Conservation (phyloP, 129 eudicot genomes). For the Artemisia argyi region DNA sequence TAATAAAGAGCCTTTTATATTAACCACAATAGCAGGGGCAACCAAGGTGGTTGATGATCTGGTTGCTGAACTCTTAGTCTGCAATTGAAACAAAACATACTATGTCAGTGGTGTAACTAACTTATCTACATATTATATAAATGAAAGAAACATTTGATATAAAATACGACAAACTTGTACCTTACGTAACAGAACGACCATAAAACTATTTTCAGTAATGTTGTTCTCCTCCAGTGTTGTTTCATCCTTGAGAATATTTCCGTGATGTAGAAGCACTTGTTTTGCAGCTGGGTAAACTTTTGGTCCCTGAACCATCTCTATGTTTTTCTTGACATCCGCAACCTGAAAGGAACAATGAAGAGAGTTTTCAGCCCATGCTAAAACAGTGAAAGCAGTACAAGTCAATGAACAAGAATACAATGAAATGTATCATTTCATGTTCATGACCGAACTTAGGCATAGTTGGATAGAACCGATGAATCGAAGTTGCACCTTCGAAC, state of each 20-base stretch:
- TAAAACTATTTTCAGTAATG: constrained; percentile 59
- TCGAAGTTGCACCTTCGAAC: no score
- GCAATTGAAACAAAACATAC: constrained; percentile 9
- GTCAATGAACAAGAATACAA: no score
- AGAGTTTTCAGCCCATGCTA: no score
- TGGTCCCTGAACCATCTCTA: no score
- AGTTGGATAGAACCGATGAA: no score
- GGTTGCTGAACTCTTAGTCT: constrained; percentile 26
- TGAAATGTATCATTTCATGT: no score
- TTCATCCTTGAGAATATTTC: constrained; percentile 69
- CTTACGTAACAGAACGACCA: constrained; percentile 67
- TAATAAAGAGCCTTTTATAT: neutral
- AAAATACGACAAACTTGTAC: constrained; percentile 23
- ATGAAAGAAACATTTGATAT: neutral
- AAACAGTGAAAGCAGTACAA: no score
- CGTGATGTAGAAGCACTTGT: constrained; percentile 56
- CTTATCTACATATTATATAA: no score
- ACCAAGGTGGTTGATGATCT: constrained; percentile 38
- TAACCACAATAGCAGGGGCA: constrained; percentile 53
- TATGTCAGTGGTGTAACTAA: neutral
- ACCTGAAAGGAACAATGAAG: no score
- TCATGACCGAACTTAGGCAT: no score
- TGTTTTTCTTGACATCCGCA: no score
- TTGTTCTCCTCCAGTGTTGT: constrained; percentile 65
- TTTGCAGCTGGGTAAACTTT: no score